A percentile compares a stretch with the other conserved stretches of the same genome.
Conservation (phyloP, 2,329 filamentous ascomycete genomes). For the Aspergillus sp. region DNA sequence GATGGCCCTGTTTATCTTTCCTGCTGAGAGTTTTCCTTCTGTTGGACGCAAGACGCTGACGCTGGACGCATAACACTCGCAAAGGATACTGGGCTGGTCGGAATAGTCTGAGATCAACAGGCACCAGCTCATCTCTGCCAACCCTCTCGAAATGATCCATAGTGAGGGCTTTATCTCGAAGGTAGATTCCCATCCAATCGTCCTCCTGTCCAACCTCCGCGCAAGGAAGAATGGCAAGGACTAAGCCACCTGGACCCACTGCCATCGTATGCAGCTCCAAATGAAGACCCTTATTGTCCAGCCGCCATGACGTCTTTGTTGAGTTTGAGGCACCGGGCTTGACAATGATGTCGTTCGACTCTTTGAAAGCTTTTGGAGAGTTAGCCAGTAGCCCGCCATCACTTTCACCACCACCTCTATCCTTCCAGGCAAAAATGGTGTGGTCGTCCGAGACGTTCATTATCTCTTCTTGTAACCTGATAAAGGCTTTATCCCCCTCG, state of each 20-base stretch:
- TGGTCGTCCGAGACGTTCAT: not conserved
- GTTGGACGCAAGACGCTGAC: not conserved
- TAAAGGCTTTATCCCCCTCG: not conserved
- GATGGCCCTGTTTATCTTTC: not conserved
- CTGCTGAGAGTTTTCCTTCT: not conserved
- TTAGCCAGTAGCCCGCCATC: not conserved
- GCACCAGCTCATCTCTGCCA: not conserved
- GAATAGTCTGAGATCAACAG: not conserved
- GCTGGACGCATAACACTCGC: not conserved
- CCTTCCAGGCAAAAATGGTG: not conserved
- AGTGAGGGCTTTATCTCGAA: not conserved
- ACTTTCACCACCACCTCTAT: not conserved
- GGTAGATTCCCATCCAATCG: not conserved
- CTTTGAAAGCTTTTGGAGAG: not conserved
- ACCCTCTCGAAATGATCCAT: not conserved
- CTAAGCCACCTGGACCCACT: not conserved
- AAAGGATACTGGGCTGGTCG: not conserved
- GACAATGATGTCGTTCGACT: not conserved
- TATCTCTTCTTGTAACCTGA: constrained; percentile 1
- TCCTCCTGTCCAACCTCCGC: not conserved
- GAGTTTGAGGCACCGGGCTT: not conserved
- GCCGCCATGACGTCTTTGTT: not conserved
- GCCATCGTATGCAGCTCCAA: not conserved
- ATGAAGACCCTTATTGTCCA: not conserved
- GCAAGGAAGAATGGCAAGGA: not conserved